Conservation (phyloP, 768 basidiomycete species). For the Mycena vulgaris region DNA sequence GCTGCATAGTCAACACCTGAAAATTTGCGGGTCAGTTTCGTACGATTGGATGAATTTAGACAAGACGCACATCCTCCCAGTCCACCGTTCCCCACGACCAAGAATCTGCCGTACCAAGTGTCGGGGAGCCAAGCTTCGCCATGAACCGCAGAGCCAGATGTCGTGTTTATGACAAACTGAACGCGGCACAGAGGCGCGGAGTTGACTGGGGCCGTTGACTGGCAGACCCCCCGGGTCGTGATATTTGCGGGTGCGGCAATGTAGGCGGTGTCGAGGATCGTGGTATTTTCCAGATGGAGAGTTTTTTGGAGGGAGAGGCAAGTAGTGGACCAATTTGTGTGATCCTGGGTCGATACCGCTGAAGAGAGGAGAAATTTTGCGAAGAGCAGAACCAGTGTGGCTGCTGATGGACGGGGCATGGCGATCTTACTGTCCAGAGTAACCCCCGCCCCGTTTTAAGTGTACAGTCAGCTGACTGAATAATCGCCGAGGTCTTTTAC, state of each 20-base stretch:
- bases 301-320: no score
- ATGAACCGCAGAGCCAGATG: neutral
- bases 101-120: constrained; percentile 5
- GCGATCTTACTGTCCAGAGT: no score
- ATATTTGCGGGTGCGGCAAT: neutral
- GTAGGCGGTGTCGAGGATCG: neutral
- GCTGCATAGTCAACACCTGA: neutral
- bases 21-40: neutral
- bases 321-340: no score
- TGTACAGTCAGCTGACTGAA: no score
- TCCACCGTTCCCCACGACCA: neutral
- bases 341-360: no score
- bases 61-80: neutral
- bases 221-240: neutral
- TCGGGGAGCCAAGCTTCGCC: constrained; percentile 4
- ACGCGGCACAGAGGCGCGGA: constrained; percentile 1
- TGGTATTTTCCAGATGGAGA: no score
- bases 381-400: no score
- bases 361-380: no score
- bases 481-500: no score
- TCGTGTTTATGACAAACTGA: constrained; percentile 5
- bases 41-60: neutral
- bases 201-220: neutral
- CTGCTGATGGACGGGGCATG: no score
- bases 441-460: no score